Percentiles rank a stretch among this genome's conserved stretches.
Conservation (phyloP, 805 yeast species). For the Sugiyamaella lignohabitans region DNA sequence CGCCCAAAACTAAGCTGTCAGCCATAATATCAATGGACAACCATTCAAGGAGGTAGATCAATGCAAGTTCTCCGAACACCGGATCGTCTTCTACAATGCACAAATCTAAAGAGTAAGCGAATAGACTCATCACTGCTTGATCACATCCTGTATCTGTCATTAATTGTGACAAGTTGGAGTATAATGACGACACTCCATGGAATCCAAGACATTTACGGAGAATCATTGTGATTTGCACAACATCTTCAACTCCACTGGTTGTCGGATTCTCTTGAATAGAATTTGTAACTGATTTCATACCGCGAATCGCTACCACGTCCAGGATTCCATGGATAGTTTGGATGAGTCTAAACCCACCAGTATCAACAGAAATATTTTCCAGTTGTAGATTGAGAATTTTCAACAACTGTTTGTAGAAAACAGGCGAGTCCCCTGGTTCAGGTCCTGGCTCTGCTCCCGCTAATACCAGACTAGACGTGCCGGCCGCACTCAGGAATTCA, state of each 20-base stretch:
- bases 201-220: slow-evolving; percentile 48
- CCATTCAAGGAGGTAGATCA: slow-evolving; percentile 64
- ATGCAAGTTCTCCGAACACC: slow-evolving; percentile 62
- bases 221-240: slow-evolving; percentile 56
- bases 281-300: slow-evolving; percentile 53
- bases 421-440: slow-evolving; percentile 21
- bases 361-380: slow-evolving; percentile 13
- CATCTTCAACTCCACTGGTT: slow-evolving; percentile 53
- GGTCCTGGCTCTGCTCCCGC: too few relatives aligned
- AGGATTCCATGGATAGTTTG: slow-evolving; percentile 39
- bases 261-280: slow-evolving; percentile 52
- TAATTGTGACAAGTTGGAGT: slow-evolving; percentile 42
- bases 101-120: slow-evolving; percentile 58
- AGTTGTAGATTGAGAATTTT: slow-evolving; percentile 22
- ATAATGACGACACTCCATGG: slow-evolving; percentile 18
- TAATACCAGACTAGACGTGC: slow-evolving; percentile 20
- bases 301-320: slow-evolving; percentile 56
- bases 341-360: slow-evolving; percentile 16
- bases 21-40: slow-evolving; percentile 58
- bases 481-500: slow-evolving; percentile 31
- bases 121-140: slow-evolving; percentile 55
- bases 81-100: slow-evolving; percentile 49
- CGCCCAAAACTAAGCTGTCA: slow-evolving; percentile 54
- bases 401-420: slow-evolving; percentile 24
- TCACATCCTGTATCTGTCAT: slow-evolving; percentile 56